Evolutionary conservation across 805 yeast species (phyloP), one percentile per base, ranked within the genome.

Genomic region (Candida succiphila): DNA sequence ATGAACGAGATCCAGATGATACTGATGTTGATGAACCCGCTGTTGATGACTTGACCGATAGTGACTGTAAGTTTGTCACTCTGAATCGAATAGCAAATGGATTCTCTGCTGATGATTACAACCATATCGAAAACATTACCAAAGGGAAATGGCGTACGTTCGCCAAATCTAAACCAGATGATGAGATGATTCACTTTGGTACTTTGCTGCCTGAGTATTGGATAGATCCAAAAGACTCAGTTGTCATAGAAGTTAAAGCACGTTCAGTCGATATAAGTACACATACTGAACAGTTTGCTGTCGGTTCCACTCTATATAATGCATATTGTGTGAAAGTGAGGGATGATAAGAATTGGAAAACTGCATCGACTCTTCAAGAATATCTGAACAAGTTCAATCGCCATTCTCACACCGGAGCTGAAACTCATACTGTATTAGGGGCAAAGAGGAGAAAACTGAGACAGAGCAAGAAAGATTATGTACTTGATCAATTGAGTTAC

Each of bases 71-170:
- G 24, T 84, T 75, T 48, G 58, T 71, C 34, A 72, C 89, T 14
- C 79, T 89, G 38, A 79, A 94, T 45, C 67, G 71, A 16, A 81
- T 88, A 29, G 89, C 94, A 2, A 86, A 88, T 48, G 97, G 97
- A 1, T 73, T 89, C 37, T 70, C 84, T 8, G 54, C 60, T 1
- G 70, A 67, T 2, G 88, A 81, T 36, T 78, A 69, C 38, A 67
- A 69, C 22, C 62, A 61, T 30, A 76, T 92, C 25, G 72, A 71
- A 26, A 60, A 72, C 16, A 37, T 59, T 7, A 73, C 92, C 0
- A 53, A 63, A 27, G 78, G 75, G 1, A 68, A 73, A 39, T 83
- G 95, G 94, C 59, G 57, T 2, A 52, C 30, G 10, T 41, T 58
- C 16, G 62, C 54, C 36, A 58, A 62, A 7, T 47, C 47, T 3